Percentiles rank a stretch among this genome's conserved stretches.
Conservation (phyloP, 1,284 basidiomycete genomes). For the Marasmius tenuissimus region DNA sequence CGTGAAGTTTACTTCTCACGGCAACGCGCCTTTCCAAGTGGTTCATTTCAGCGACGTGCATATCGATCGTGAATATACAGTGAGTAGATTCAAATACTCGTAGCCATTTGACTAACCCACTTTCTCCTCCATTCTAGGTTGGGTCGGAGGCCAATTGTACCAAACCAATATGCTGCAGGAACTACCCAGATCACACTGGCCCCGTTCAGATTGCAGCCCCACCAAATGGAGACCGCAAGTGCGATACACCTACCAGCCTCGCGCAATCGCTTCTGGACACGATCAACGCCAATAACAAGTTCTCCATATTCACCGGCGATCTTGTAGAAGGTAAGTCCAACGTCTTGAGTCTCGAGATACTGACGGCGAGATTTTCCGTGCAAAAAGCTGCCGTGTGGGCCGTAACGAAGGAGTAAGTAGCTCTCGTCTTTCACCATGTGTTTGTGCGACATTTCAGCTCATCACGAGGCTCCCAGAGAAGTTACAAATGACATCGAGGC, state of each 20-base stretch:
- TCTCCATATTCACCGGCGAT: slow-evolving; percentile 63
- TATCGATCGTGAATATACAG: slow-evolving; percentile 12
- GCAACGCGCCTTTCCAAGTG: slow-evolving; percentile 10
- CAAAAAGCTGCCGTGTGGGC: slow-evolving; percentile 45
- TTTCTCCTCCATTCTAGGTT: slow-evolving; percentile 23
- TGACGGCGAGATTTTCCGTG: neutral
- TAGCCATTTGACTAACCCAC: neutral
- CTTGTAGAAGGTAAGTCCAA: slow-evolving; percentile 49
- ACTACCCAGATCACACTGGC: slow-evolving; percentile 40
- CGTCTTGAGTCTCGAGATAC: neutral
- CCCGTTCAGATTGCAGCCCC: slow-evolving; percentile 41
- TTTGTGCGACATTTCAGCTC: neutral
- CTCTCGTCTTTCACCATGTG: neutral
- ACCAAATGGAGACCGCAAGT: slow-evolving; percentile 45
- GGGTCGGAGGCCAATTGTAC: slow-evolving; percentile 56
- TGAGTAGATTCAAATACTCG: neutral
- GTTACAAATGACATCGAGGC: slow-evolving; percentile 30
- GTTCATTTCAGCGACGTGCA: slow-evolving; percentile 15
- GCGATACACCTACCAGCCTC: slow-evolving; percentile 47
- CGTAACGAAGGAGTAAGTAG: slow-evolving; percentile 35
- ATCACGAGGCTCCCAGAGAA: slow-evolving; percentile 28
- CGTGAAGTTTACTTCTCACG: slow-evolving; percentile 3
- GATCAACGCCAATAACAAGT: slow-evolving; percentile 35
- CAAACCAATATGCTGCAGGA: slow-evolving; percentile 60
- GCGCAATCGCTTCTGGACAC: slow-evolving; percentile 50